Evolutionary conservation across 1,284 basidiomycete genomes (phyloP).

Genomic region (Ustilago shanxiensis): DNA sequence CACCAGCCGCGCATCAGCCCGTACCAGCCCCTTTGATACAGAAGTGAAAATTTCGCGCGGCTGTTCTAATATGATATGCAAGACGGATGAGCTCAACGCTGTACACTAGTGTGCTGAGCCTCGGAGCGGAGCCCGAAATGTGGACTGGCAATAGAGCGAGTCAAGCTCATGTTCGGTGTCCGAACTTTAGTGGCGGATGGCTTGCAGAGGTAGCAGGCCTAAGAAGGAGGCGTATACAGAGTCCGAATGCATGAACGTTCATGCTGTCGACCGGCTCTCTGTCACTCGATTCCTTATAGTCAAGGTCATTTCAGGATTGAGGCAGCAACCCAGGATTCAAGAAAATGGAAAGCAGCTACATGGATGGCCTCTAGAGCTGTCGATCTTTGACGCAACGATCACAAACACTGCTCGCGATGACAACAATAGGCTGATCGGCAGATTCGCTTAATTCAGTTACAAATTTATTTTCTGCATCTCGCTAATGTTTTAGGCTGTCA

Average conservation of each 20-base stretch:
- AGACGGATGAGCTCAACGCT: no score
- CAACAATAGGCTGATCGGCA: not conserved
- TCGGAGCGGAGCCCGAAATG: no score
- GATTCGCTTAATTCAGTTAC: not conserved
- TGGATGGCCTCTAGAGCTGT: not conserved
- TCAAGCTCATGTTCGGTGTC: not conserved
- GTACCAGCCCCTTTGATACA: no score
- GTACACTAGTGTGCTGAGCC: no score
- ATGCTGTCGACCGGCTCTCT: not conserved
- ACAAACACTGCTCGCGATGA: not conserved
- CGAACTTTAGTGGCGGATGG: slow-evolving; percentile 3
- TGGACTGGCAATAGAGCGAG: no score
- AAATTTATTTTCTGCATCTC: not conserved
- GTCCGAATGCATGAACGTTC: not conserved
- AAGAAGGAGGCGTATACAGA: not conserved
- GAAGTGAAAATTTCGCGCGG: no score
- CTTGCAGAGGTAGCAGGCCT: not conserved
- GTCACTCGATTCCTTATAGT: no score
- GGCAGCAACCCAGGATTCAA: not conserved
- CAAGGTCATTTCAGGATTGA: no score
- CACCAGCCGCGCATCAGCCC: no score
- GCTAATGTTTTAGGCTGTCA: not conserved
- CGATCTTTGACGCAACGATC: not conserved
- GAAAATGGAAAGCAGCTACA: not conserved
- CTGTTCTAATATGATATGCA: no score